Conservation (phyloP, 192 early-diverging fungal species). For the Backusella psychrophila region DNA sequence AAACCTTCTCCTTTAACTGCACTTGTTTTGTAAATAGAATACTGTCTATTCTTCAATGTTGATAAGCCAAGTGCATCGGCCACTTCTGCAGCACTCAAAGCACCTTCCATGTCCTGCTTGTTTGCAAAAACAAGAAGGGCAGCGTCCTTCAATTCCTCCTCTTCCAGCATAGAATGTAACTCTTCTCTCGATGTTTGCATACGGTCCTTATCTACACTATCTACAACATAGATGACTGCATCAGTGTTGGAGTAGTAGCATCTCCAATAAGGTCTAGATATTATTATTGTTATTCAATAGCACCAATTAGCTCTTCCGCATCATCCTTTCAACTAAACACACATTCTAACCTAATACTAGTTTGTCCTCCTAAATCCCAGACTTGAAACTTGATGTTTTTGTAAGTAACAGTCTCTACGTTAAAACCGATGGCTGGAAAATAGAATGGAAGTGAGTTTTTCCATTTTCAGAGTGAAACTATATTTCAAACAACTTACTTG, state of each 20-base stretch:
- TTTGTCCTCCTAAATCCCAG: constrained; percentile 93
- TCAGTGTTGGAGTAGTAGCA: constrained; percentile 99
- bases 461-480: background rate
- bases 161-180: constrained; percentile 89
- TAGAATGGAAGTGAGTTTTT: background rate
- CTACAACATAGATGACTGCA: constrained; percentile 97
- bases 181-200: constrained; percentile 88
- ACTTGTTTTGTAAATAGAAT: constrained; percentile 93
- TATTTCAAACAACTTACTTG: constrained; percentile 57
- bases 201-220: constrained; percentile 88
- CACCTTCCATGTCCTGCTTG: constrained; percentile 97
- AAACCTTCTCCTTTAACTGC: constrained; percentile 95
- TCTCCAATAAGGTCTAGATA: constrained; percentile 87
- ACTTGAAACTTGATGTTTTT: constrained; percentile 99
- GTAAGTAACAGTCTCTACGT: constrained; percentile 91
- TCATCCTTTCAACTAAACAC: background rate
- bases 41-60: constrained; percentile 83
- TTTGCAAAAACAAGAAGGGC: constrained; percentile 95
- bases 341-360: constrained; percentile 46
- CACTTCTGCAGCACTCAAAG: constrained; percentile 88
- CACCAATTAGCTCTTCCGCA: background rate
- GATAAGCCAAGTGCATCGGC: constrained; percentile 83
- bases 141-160: constrained; percentile 90
- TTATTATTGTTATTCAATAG: too few relatives aligned
- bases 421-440: constrained; percentile 67